Evolutionary conservation across 1,284 basidiomycete species (phyloP).

Genomic region (Cutaneotrichosporon cyanovorans): DNA sequence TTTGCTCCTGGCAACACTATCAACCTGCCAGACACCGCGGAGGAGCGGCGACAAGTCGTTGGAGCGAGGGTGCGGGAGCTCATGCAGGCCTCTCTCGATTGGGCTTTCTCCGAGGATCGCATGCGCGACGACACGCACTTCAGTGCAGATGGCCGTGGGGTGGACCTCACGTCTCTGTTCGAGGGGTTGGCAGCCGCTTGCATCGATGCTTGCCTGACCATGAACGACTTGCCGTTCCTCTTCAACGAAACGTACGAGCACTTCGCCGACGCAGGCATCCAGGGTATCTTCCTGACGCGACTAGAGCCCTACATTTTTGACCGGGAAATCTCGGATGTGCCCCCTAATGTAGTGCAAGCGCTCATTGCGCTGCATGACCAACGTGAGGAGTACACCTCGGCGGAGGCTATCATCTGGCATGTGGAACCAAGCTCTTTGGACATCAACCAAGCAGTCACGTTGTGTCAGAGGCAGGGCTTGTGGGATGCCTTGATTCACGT

Average conservation of each 20-base stretch:
- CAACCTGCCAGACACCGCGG: constrained; percentile 65
- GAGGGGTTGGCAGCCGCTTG: constrained; percentile 77
- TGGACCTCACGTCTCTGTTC: constrained; percentile 83
- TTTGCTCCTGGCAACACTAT: constrained; percentile 78
- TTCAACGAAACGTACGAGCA: constrained; percentile 89
- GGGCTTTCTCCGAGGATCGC: constrained; percentile 89
- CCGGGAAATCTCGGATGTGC: constrained; percentile 63
- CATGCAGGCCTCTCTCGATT: constrained; percentile 77
- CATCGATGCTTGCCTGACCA: constrained; percentile 70
- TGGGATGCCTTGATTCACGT: constrained; percentile 95
- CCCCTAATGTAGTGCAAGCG: constrained; percentile 79
- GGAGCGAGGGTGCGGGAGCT: constrained; percentile 71
- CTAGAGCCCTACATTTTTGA: constrained; percentile 79
- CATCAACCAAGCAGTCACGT: constrained; percentile 79
- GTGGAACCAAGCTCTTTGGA: constrained; percentile 87
- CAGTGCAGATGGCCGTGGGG: constrained; percentile 74
- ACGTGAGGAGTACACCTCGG: constrained; percentile 62
- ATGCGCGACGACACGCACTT: constrained; percentile 81
- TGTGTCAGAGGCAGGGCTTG: constrained; percentile 74
- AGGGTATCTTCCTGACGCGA: constrained; percentile 75
- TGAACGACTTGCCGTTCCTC: constrained; percentile 73
- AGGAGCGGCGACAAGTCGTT: constrained; percentile 58
- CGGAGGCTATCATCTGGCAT: constrained; percentile 90
- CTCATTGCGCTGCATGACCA: constrained; percentile 72
- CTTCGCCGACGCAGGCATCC: constrained; percentile 77